These are phyloP conservation scores for Quercus rubra DNA, from an alignment of 306 rosid genomes.

Conservation along the genomic window DNA sequence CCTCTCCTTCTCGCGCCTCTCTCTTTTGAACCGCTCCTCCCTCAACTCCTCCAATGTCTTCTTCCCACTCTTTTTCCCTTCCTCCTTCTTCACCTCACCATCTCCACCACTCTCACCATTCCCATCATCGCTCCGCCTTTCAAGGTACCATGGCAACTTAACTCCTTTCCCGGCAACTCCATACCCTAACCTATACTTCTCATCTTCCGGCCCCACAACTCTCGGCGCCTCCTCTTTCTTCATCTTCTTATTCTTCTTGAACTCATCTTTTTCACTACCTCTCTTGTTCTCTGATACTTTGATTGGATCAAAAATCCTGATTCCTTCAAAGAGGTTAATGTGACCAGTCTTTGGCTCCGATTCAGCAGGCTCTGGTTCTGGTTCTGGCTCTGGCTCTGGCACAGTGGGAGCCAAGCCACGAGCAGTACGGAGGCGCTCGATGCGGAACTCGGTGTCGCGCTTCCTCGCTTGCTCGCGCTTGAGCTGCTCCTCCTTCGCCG, in stretches of 20 bases:
- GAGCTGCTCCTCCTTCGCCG: constrained; percentile 87
- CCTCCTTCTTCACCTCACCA: constrained; percentile 24
- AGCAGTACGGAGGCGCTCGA: constrained; percentile 66
- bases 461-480: constrained; percentile 70
- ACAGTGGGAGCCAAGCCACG: constrained; percentile 58
- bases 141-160: constrained; percentile 85
- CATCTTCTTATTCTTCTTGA: constrained; percentile 65
- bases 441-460: constrained; percentile 74
- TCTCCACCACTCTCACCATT: constrained; percentile 16
- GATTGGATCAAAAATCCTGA: constrained; percentile 73
- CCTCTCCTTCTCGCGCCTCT: constrained; percentile 78
- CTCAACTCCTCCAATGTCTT: constrained; percentile 81
- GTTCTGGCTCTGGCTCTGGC: constrained; percentile 2
- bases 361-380: neutral
- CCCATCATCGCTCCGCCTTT: constrained; percentile 32
- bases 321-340: constrained; percentile 79
- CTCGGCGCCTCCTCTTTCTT: constrained; percentile 39
- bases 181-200: constrained; percentile 81
- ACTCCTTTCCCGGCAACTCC: constrained; percentile 87
- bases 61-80: constrained; percentile 48
- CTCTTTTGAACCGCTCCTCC: constrained; percentile 73
- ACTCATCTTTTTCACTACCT: constrained; percentile 29
- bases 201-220: constrained; percentile 73
- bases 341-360: constrained; percentile 53
- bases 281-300: constrained; percentile 33